Conservation (phyloP, 345 rosid species). For the Camelina neglecta region DNA sequence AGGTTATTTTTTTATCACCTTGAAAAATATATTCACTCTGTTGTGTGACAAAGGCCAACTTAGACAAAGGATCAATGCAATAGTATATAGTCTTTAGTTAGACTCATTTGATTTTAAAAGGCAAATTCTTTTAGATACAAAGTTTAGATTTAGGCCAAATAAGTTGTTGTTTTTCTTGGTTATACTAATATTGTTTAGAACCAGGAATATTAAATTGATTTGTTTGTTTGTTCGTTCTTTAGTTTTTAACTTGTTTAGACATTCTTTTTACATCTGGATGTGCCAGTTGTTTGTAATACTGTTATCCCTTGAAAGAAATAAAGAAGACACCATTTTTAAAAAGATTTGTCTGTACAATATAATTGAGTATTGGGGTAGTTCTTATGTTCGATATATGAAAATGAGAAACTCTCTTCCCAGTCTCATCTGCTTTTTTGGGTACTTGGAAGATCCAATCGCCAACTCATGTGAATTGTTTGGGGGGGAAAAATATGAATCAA, state of each 20-base stretch:
- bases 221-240: slow-evolving; percentile 34
- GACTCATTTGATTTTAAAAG: not conserved
- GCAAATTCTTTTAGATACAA: not conserved
- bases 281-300: slow-evolving; percentile 8
- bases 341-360: not conserved
- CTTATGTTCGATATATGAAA: too few species aligned
- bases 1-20: slow-evolving; percentile 1
- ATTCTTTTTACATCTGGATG: slow-evolving; percentile 19
- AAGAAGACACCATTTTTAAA: not conserved
- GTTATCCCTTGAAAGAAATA: slow-evolving; percentile 7
- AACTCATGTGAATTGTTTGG: too few species aligned
- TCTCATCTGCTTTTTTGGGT: too few species aligned
- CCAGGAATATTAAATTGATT: slow-evolving; percentile 32
- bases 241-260: slow-evolving; percentile 4
- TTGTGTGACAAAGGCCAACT: slow-evolving; percentile 29
- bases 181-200: slow-evolving; percentile 1
- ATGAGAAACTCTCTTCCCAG: too few species aligned
- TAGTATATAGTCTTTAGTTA: slow-evolving; percentile 37
- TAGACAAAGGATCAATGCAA: slow-evolving; percentile 23
- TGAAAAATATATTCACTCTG: slow-evolving; percentile 31
- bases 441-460: too few species aligned
- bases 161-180: not conserved
- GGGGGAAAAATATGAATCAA: too few species aligned
- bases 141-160: slow-evolving; percentile 8
- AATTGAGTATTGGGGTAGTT: not conserved